Base-by-base conservation (phyloP, 139 green algal genomes). In the Coelastrella sp. region DNA sequence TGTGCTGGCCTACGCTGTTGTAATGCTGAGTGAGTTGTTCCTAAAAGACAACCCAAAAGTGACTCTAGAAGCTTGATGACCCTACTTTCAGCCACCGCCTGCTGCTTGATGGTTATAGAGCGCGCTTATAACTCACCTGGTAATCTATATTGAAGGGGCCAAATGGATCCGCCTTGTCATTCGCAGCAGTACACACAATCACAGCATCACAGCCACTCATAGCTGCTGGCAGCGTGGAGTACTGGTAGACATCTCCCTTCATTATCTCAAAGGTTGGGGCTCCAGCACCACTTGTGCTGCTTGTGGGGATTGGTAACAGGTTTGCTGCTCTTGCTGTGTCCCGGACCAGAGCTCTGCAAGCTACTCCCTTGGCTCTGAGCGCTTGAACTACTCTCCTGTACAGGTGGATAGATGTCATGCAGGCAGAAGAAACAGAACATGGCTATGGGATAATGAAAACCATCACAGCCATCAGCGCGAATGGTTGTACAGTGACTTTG, bases 161-260 rank as follows among this genome's bases (percentile, higher is more conserved):
- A 6, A 97, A 79, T 0, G 94, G 94, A 77, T 97, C 89, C 1
- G 81, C 53, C 6, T 80, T 72, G 74, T 93, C 85, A 41, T 66
- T 87, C 23, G 94, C 85, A 35, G 91, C 93, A 2, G 92, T 96
- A n/a, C 89, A 88, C 34, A 89, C 89, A n/a, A 98, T 85, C 23
- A 98, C 34, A 2, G 88, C 89, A 57, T 82, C 41, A 63, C 76
- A 90, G 50, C 86, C 90, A 8, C 82, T 59, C 48, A 96, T n/a
- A 1, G 93, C 92, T 21, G 43, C 34, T 0, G 86, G 83, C 79
- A 97, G 82, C 1, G 85, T 91, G 6, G 66, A 59, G 66, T 88
- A 96, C 74, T 95, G 86, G 63, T 87, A 93, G 15, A 97, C 80
- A 57, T 86, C 80, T 25, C 66, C 80, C 21, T 34, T 53, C 25